Percentiles rank a stretch among this genome's conserved stretches.
Evolutionary conservation across 1,139 yeast species (phyloP).

Genomic region (Pneumocystis carinii): DNA sequence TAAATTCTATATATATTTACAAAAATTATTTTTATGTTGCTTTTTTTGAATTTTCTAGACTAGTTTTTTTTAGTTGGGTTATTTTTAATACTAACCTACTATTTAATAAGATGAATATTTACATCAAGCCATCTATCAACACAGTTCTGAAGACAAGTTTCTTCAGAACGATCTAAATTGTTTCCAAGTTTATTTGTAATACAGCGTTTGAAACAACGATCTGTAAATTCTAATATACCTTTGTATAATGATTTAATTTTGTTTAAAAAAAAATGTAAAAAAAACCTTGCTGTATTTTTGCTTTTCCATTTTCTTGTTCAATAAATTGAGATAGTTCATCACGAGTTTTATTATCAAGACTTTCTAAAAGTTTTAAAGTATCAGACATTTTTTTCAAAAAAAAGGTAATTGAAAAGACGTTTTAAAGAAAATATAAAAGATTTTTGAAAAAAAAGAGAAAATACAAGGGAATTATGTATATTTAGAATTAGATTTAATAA

Average conservation of each 20-base stretch:
- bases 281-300: slow-evolving; percentile 6
- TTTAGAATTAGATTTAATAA: too few species aligned
- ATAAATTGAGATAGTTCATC: slow-evolving; percentile 8
- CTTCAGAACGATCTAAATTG: slow-evolving; percentile 4
- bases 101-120: slow-evolving; percentile 10
- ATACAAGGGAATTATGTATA: too few species aligned
- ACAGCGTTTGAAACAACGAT: slow-evolving; percentile 8
- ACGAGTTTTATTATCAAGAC: slow-evolving; percentile 4
- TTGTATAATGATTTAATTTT: neutral
- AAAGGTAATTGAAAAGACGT: neutral
- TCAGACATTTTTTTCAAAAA: neutral
- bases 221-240: slow-evolving; percentile 9
- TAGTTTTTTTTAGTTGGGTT: neutral
- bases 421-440: neutral
- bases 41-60: neutral
- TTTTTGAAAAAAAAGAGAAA: too few species aligned
- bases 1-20: too few species aligned
- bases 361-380: neutral
- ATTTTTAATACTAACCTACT: neutral
- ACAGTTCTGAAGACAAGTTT: slow-evolving; percentile 8
- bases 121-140: slow-evolving; percentile 10
- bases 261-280: neutral
- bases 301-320: slow-evolving; percentile 8
- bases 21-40: too few species aligned
- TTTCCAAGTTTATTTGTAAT: slow-evolving; percentile 6